Conservation (phyloP, 163 green algal genomes). For the Prototheca stagnorum region DNA sequence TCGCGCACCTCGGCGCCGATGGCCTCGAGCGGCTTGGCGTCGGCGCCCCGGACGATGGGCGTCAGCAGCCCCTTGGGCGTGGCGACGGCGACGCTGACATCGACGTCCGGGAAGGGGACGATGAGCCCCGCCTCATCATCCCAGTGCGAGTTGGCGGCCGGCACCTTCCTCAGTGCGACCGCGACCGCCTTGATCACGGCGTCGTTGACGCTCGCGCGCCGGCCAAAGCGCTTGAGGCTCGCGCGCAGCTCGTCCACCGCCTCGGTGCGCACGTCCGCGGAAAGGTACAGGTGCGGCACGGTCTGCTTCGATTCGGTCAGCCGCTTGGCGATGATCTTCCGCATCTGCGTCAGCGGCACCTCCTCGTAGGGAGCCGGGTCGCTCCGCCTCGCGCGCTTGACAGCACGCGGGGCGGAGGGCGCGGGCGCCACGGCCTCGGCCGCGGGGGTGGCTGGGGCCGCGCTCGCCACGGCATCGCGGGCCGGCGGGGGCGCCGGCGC, state of each 20-base stretch:
- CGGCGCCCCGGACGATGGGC: constrained; percentile 72
- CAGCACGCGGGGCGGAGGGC: background rate
- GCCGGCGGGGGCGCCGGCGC: background rate
- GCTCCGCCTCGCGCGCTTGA: too few species aligned
- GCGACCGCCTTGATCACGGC: constrained; percentile 66
- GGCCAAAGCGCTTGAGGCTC: constrained; percentile 36
- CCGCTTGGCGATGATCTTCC: constrained; percentile 65
- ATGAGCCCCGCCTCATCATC: constrained; percentile 18
- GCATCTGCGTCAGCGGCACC: constrained; percentile 49
- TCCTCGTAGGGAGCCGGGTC: constrained; percentile 21
- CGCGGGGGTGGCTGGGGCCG: background rate
- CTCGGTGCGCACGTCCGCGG: constrained; percentile 35
- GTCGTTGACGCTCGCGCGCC: constrained; percentile 74
- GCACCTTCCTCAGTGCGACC: constrained; percentile 43
- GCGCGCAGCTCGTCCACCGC: constrained; percentile 32
- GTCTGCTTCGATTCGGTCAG: constrained; percentile 73
- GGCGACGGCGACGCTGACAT: constrained; percentile 75
- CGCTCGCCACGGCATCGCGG: background rate
- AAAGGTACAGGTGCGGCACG: constrained; percentile 56
- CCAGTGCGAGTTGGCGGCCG: constrained; percentile 58
- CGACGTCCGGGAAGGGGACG: constrained; percentile 23
- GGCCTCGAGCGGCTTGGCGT: constrained; percentile 50
- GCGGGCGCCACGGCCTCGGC: too few species aligned
- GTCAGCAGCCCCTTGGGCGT: constrained; percentile 80
- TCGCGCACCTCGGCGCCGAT: constrained; percentile 41